Evolutionary conservation across 2,329 filamentous ascomycete species (phyloP), one percentile per base, ranked within the genome.

Genomic region (Beauveria bassiana): DNA sequence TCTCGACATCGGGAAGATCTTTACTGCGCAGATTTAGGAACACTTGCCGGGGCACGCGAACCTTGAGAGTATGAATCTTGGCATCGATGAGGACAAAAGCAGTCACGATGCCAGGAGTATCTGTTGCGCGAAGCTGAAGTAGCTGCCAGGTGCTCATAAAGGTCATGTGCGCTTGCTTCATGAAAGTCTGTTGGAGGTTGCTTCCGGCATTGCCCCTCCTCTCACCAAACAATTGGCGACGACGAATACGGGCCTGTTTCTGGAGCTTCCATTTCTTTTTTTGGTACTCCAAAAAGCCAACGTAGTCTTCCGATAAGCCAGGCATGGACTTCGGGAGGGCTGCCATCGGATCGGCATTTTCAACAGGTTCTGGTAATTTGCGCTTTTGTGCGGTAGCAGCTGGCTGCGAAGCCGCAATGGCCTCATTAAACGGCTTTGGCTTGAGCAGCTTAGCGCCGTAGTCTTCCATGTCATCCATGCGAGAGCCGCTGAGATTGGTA

Each of bases 211-310:
- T 67, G 12, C 79, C 78, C 63, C 87, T 84, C 62, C 89, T 87
- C 69, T 99, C 93, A 63, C 95, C 95, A 69, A 99, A 99, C 1
- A 99, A 79, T 72, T 99, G 95, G 54, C 93, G 85, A 65, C 96
- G 84, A 49, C 93, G 87, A 63, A 88, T 82, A 24, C 95, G 86
- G 40, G 93, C 92, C 72, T 96, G 89, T 70, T 92, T 96, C 72
- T 99, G 95, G 43, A 98, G 88, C 77, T 93, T 97, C 95, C 95
- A 99, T 75, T 99, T 99, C 77, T 93, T 86, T 75, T 99, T 99
- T 72, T 99, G 95, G 70, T 98, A 98, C 70, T 89, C 83, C 59
- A 99, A 74, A 79, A 96, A 99, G 0, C 85, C 91, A 20, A 85
- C 78, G 67, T 99, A 99, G 73, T 99, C 89, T 54, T 95, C 86